These are phyloP conservation scores for Fusarium sarcochroum DNA, from an alignment of 2,329 filamentous ascomycete species.

Conservation along the genomic window DNA sequence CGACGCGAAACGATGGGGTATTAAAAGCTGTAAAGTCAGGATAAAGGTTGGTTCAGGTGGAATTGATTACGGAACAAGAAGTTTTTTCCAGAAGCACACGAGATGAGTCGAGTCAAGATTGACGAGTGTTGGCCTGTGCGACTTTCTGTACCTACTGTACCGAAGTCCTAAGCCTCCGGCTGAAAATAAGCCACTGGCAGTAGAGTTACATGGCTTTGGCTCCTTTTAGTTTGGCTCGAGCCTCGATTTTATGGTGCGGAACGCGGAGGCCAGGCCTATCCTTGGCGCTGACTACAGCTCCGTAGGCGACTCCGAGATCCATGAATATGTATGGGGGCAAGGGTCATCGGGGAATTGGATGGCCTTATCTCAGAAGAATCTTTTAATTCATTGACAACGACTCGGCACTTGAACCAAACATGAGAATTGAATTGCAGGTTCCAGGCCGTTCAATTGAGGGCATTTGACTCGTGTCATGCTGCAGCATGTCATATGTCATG, in stretches of 20 bases:
- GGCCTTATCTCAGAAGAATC: not conserved
- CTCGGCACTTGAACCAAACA: too few species aligned
- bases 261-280: slow-evolving; percentile 14
- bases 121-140: slow-evolving; percentile 23
- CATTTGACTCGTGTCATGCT: too few species aligned
- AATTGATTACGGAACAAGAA: slow-evolving; percentile 19
- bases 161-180: slow-evolving; percentile 3
- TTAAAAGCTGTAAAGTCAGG: slow-evolving; percentile 1
- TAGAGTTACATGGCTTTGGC: slow-evolving; percentile 28
- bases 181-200: slow-evolving; percentile 26
- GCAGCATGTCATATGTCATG: too few species aligned
- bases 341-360: not conserved
- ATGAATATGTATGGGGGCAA: not conserved
- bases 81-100: slow-evolving; percentile 15
- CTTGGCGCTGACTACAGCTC: slow-evolving; percentile 14
- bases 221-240: slow-evolving; percentile 20
- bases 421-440: too few species aligned
- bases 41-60: slow-evolving; percentile 2
- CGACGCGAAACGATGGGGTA: not conserved
- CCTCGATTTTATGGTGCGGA: slow-evolving; percentile 30
- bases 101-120: slow-evolving; percentile 18
- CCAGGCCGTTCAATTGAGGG: too few species aligned
- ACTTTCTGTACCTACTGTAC: not conserved
- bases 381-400: not conserved
- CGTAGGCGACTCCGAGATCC: slow-evolving; percentile 5